Conservation (phyloP, 805 yeast genomes). For the Kazachstania kunashirensis region DNA sequence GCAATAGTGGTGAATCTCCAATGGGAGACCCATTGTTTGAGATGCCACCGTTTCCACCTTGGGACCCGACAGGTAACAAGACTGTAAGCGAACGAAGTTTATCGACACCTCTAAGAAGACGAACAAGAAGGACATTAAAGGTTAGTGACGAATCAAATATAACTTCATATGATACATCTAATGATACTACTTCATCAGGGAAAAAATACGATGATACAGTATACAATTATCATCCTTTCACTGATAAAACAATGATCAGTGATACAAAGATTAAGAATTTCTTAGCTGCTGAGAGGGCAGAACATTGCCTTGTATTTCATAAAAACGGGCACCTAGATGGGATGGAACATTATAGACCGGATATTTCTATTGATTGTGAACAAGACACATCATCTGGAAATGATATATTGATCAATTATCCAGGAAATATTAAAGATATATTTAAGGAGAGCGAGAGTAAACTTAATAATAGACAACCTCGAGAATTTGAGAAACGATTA, state of each 20-base stretch:
- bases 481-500: not conserved
- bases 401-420: constrained; percentile 2
- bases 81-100: constrained; percentile 5
- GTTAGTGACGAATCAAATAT: not conserved
- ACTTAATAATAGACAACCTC: not conserved
- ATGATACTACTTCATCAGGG: not conserved
- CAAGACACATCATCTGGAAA: constrained; percentile 6
- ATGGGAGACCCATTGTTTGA: constrained; percentile 11
- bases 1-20: not conserved
- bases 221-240: constrained; percentile 20
- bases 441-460: not conserved
- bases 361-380: constrained; percentile 18
- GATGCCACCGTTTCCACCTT: constrained; percentile 23
- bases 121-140: constrained; percentile 3
- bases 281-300: constrained; percentile 21
- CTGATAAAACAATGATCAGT: constrained; percentile 15
- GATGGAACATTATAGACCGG: constrained; percentile 18
- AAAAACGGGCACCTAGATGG: constrained; percentile 9
- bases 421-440: constrained; percentile 1
- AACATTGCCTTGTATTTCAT: constrained; percentile 26
- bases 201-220: constrained; percentile 1
- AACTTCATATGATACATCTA: not conserved
- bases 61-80: constrained; percentile 19
- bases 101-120: constrained; percentile 19
- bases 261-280: constrained; percentile 16